phyloP scores from a whole-genome alignment of 78 protist species.

The Dictyostelium discoideum region DNA sequence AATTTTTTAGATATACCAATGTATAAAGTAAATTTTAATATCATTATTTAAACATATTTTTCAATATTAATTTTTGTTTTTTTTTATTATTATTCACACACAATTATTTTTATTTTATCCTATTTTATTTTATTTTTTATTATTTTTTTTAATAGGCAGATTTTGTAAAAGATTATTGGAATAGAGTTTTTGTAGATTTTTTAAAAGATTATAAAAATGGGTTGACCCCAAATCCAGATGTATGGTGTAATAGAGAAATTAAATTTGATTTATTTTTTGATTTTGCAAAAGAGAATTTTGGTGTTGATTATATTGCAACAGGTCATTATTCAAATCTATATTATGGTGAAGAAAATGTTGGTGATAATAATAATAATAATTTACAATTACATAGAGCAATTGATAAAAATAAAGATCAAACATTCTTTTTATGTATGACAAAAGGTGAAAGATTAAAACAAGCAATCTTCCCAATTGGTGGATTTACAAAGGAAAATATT shows the following conservation, averaged over 20 bases:
- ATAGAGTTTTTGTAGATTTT: constrained; percentile 86
- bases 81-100: not conserved
- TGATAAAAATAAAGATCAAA: constrained; percentile 86
- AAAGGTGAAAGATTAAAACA: constrained; percentile 14
- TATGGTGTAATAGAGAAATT: constrained; percentile 89
- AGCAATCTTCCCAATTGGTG: constrained; percentile 87
- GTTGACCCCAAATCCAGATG: constrained; percentile 93
- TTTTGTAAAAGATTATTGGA: constrained; percentile 92
- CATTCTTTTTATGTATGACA: constrained; percentile 84
- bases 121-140: not conserved
- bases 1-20: constrained; percentile 76
- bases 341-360: not conserved
- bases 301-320: constrained; percentile 81
- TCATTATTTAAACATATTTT: no score
- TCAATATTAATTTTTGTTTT: not conserved
- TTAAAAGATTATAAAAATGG: constrained; percentile 81
- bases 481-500: constrained; percentile 24
- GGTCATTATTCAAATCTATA: constrained; percentile 81
- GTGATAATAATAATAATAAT: not conserved
- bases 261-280: constrained; percentile 85
- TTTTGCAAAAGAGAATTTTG: constrained; percentile 54
- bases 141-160: constrained; percentile 28
- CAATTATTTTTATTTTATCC: no score
- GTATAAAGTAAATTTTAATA: constrained; percentile 49
- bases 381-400: constrained; percentile 16